Evolutionary conservation across 2,329 filamentous ascomycete species (phyloP), one percentile per base, ranked within the genome.

Genomic region (Microdochium trichocladiopsis): DNA sequence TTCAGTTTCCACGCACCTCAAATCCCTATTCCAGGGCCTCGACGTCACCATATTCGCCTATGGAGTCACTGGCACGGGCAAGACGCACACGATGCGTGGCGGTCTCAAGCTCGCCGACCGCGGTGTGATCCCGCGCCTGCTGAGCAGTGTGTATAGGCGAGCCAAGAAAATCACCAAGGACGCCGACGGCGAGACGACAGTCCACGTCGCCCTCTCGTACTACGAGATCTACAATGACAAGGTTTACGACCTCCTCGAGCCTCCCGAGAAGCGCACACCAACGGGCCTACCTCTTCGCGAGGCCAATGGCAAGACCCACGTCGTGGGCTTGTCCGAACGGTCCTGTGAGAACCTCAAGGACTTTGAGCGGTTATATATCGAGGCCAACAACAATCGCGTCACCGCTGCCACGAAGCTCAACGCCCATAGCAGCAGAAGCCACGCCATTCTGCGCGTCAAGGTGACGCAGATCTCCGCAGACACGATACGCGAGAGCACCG

Each of bases 181-280:
- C 62, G 80, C 84, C 2, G 75, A 78, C 4, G 88, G 85, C 11
- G 74, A 83, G 50, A 92, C 86, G 0, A 77, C 74, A 2, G 88
- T 95, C 22, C 74, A 82, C 9, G 89, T 96, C 16, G 77, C 83
- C 12, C 78, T 96, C 63, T 92, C 89, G 25, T 96, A 96, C 72
- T 96, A 95, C 72, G 92, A 96, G 68, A 96, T 96, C 59, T 96
- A 96, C 72, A 96, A 95, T 68, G 92, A 96, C 73, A 93, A 93
- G 66, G 91, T 96, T 21, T 96, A 86, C 63, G 92, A 96, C 66
- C 75, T 96, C 28, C 90, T 96, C 59, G 89, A 96, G 66, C 77
- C 90, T 0, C 87, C 86, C 0, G 92, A 96, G 67, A 95, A 91
- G 73, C 87, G 94, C 50, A 91, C 88, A 0, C 75, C 88, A 2